Conservation (phyloP, 495 filamentous ascomycete genomes). For the Aspergillus incahuasiensis region DNA sequence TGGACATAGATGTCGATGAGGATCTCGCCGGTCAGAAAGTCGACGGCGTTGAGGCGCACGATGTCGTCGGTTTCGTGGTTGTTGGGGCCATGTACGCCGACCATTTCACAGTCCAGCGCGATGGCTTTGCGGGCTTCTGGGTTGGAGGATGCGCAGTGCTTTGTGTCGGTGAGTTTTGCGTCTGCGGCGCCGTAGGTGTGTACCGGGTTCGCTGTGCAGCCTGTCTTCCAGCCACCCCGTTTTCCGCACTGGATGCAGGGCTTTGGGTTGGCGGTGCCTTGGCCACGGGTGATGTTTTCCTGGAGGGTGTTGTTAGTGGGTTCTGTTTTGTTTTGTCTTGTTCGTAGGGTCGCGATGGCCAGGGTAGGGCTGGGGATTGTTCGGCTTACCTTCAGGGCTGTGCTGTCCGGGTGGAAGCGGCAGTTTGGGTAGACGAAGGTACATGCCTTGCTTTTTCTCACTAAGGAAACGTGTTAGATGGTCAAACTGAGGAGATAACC, state of each 20-base stretch:
- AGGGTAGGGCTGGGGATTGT: too few species aligned
- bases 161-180: not conserved
- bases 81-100: constrained; percentile 5
- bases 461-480: not conserved
- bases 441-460: not conserved
- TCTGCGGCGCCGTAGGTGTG: not conserved
- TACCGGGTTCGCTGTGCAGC: not conserved
- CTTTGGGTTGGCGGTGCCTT: not conserved
- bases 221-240: not conserved
- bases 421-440: not conserved
- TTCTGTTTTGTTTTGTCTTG: too few species aligned
- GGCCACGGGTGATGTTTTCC: not conserved
- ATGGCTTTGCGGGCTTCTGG: constrained; percentile 5
- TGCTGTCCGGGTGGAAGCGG: not conserved
- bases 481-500: too few species aligned
- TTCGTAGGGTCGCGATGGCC: too few species aligned
- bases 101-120: constrained; percentile 29
- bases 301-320: too few species aligned
- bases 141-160: not conserved
- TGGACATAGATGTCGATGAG: constrained; percentile 34
- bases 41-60: constrained; percentile 26
- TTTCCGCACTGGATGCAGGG: not conserved
- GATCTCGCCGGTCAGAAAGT: constrained; percentile 36
- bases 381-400: not conserved
- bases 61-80: constrained; percentile 6